Conservation (phyloP, 768 basidiomycete genomes). For the Fistulinella prunicolor region DNA sequence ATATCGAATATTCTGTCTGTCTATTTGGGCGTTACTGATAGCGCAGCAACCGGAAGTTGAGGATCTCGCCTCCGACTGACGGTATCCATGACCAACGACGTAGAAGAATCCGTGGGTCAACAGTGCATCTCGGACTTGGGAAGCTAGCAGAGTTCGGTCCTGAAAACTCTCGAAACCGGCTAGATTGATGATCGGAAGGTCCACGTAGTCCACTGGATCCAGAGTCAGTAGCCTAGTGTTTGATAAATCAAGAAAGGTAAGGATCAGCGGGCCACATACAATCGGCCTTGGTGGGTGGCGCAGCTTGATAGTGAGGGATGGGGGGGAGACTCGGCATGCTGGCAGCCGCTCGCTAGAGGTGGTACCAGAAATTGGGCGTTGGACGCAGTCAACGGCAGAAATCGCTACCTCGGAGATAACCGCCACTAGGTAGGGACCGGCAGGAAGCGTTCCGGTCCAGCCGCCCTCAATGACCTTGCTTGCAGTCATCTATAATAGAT, state of each 20-base stretch:
- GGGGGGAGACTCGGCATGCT: constrained; percentile 35
- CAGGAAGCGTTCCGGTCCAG: too few relatives aligned
- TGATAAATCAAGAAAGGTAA: not conserved
- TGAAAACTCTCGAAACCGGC: constrained; percentile 37
- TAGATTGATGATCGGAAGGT: constrained; percentile 53
- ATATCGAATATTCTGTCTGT: constrained; percentile 48
- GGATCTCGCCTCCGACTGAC: constrained; percentile 34
- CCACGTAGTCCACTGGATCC: constrained; percentile 45
- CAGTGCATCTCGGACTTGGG: constrained; percentile 46
- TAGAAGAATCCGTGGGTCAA: constrained; percentile 42
- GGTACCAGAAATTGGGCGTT: too few relatives aligned
- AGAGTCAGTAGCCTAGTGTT: not conserved
- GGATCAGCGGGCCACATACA: constrained; percentile 24
- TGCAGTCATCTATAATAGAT: too few relatives aligned
- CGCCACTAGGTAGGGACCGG: too few relatives aligned
- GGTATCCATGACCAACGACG: constrained; percentile 38
- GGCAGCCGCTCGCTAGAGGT: too few relatives aligned
- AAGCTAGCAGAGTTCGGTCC: constrained; percentile 36
- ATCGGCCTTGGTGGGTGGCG: constrained; percentile 34
- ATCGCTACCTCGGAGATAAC: too few relatives aligned
- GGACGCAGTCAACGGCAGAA: too few relatives aligned
- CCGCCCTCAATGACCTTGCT: too few relatives aligned
- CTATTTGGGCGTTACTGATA: constrained; percentile 32
- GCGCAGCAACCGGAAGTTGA: not conserved
- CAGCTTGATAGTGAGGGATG: constrained; percentile 35